A percentile compares a stretch with the other conserved stretches of the same genome.
Conservation (phyloP, 257 asterid species). For the Lycium barbarum region DNA sequence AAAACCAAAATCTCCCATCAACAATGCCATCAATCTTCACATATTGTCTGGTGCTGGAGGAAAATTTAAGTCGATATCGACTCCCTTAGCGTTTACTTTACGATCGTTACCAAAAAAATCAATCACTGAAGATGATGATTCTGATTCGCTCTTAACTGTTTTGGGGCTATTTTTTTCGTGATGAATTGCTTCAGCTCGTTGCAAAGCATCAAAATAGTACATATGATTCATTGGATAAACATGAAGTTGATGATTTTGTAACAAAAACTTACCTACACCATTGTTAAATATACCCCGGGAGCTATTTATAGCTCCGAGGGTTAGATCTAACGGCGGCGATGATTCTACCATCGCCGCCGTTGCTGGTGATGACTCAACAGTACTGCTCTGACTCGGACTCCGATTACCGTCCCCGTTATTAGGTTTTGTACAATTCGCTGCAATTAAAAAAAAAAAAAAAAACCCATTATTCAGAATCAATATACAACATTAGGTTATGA, state of each 20-base stretch:
- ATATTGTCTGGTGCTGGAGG: neutral
- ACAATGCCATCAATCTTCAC: neutral
- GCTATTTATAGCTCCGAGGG: neutral
- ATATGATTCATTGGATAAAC: neutral
- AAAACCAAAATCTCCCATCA: neutral
- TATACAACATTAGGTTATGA: too few species aligned
- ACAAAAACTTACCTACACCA: conserved; percentile 7
- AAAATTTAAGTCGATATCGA: neutral
- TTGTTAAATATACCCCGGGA: neutral
- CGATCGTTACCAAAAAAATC: neutral
- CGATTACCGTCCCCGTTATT: neutral
- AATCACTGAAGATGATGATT: neutral
- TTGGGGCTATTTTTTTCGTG: too few species aligned
- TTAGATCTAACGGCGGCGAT: neutral
- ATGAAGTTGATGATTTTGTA: neutral
- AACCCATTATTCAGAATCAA: too few species aligned
- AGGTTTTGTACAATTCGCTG: too few species aligned
- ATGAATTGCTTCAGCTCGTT: neutral
- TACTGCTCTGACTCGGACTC: conserved; percentile 26
- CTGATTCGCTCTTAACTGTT: neutral
- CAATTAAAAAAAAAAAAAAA: too few species aligned
- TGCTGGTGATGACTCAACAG: conserved; percentile 24
- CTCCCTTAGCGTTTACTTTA: neutral
- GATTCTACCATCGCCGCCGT: neutral
- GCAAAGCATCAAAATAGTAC: neutral